These are phyloP conservation scores for Chionographis japonica DNA, from an alignment of 106 monocot genomes.

Conservation along the genomic window DNA sequence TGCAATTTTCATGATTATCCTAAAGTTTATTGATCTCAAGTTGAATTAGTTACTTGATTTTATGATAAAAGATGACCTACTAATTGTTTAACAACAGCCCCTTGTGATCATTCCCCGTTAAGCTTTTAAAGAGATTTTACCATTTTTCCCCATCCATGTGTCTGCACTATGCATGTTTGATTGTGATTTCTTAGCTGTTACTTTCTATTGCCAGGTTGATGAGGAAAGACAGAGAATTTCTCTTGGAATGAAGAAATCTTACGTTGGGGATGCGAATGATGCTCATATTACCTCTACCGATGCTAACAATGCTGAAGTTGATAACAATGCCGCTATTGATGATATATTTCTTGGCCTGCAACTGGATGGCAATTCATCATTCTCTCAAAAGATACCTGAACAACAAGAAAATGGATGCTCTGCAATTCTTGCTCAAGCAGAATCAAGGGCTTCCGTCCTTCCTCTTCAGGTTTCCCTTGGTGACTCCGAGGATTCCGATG, in stretches of 20 bases:
- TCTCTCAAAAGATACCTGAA: background rate
- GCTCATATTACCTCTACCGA: constrained; percentile 1
- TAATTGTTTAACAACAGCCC: too few relatives aligned
- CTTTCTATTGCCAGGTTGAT: constrained; percentile 50
- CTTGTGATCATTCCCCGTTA: too few relatives aligned
- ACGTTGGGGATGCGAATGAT: constrained; percentile 22
- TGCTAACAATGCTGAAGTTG: constrained; percentile 12
- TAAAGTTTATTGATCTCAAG: too few relatives aligned
- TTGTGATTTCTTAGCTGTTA: background rate
- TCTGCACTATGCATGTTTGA: too few relatives aligned
- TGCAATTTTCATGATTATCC: background rate
- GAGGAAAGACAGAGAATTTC: constrained; percentile 55
- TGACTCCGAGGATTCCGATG: constrained; percentile 51
- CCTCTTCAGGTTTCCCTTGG: constrained; percentile 78
- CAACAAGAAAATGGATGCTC: constrained; percentile 11
- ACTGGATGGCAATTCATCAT: constrained; percentile 6
- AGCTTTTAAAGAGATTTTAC: too few relatives aligned
- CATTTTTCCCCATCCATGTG: too few relatives aligned
- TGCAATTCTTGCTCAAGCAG: constrained; percentile 14
- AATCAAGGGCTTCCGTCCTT: constrained; percentile 48
- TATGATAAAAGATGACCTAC: too few relatives aligned
- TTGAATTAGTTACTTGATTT: too few relatives aligned
- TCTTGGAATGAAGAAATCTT: constrained; percentile 86
- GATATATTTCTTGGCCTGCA: background rate
- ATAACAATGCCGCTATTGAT: constrained; percentile 8